Base-by-base conservation (phyloP, 306 rosid genomes). In the Carpinus fangiana region DNA sequence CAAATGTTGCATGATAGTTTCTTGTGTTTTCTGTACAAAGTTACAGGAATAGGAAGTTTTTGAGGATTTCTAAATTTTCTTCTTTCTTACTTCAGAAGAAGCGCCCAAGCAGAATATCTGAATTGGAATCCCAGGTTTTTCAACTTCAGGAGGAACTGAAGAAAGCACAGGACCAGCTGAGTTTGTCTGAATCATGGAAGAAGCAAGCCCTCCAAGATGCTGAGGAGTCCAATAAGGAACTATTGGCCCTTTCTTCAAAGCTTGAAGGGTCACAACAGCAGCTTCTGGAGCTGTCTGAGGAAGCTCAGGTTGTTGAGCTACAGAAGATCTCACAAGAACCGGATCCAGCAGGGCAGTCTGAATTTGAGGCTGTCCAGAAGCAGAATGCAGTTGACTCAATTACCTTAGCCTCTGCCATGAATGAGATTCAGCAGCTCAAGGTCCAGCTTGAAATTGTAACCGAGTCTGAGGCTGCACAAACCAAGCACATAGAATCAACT, bases 121-220 rank as follows among this genome's bases (percentile, higher is more conserved):
- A 96, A 72, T 83, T 96, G 82, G 98, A 96, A 82, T 86, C 94
- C 61, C 98, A 91, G 90, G 79, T 90, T 79, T 83, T 93, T 74
- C 90, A 88, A 73, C 96, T 93, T 54, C 90, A 87, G 84, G 96
- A 85, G 68, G 97, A 93, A 76, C 80, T 96, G 79, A 90, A 87
- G 68, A 85, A 77, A 65, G 89, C 89, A 34, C 89, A 82, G 86
- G 86, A 88, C 47, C 90, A 88, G 83, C 87, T 93, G 73, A 71
- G 76, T 72, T 81, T 77, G 34, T 85, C 93, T 8, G 98, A 91
- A 75, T 89, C 96, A 77, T 84, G 88, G 86, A 86, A 89, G 90
- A 86, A 84, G 73, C 89, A 86, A 80, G 93, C 96, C 82, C 88
- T 85, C 84, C 86, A 86, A 76, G 97, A 91, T 43, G 90, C 91